A percentile compares a stretch with the other conserved stretches of the same genome.
Evolutionary conservation across 768 basidiomycete species (phyloP).

Genomic region (Leccinum arenicola): DNA sequence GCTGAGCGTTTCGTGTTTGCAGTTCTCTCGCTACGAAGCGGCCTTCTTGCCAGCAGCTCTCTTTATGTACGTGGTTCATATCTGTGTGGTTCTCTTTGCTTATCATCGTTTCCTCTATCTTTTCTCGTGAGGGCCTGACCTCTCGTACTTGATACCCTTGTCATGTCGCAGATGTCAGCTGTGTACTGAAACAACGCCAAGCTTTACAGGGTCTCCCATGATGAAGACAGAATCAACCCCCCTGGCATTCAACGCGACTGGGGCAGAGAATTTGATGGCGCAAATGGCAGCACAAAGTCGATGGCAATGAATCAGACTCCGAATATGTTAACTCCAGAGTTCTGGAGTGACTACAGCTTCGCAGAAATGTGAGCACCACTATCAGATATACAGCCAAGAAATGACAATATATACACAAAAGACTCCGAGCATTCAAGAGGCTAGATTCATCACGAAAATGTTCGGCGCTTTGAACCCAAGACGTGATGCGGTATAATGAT

Average conservation of each 20-base stretch:
- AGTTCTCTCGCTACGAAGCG: background rate
- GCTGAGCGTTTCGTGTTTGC: background rate
- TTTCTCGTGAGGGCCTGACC: background rate
- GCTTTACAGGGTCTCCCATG: constrained; percentile 57
- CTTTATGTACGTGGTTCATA: background rate
- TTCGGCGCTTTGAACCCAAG: constrained; percentile 80
- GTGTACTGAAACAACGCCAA: constrained; percentile 72
- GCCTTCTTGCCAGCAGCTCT: background rate
- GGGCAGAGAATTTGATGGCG: constrained; percentile 31
- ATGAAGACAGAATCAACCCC: constrained; percentile 72
- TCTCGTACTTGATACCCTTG: background rate
- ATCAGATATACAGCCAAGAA: constrained; percentile 9
- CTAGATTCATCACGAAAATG: constrained; percentile 69
- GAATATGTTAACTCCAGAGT: background rate
- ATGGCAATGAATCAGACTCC: background rate
- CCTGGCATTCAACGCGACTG: constrained; percentile 54
- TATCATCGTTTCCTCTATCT: background rate
- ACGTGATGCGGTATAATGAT: constrained; percentile 53
- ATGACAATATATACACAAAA: constrained; percentile 5
- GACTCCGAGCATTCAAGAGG: constrained; percentile 32
- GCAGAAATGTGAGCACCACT: background rate
- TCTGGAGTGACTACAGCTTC: background rate
- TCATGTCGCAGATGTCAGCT: constrained; percentile 38
- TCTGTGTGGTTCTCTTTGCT: background rate
- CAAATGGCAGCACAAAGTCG: constrained; percentile 19